phyloP scores from a whole-genome alignment of 371 early-diverging fungal genomes.

The Syncephalastrum racemosum region DNA sequence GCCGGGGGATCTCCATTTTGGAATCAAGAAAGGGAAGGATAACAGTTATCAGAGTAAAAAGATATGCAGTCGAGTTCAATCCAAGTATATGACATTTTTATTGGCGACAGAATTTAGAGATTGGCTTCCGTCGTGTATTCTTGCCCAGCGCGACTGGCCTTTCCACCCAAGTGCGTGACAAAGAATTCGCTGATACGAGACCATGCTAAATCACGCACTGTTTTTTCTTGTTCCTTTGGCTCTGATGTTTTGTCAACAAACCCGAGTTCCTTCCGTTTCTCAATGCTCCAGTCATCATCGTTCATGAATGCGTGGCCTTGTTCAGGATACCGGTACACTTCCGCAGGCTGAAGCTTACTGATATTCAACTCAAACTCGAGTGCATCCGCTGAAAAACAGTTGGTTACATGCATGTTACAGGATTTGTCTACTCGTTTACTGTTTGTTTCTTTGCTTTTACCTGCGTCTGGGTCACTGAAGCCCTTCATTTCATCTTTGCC shows the following conservation, averaged over 20 bases:
- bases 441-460: too few species aligned
- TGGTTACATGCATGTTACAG: neutral
- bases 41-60: conserved; percentile 33
- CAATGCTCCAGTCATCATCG: conserved; percentile 34
- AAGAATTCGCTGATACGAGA: conserved; percentile 38
- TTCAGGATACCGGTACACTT: conserved; percentile 31
- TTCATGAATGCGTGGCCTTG: conserved; percentile 53
- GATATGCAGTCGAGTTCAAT: conserved; percentile 33
- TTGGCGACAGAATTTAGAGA: too few species aligned
- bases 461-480: conserved; percentile 43
- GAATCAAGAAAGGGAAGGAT: conserved; percentile 17
- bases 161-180: conserved; percentile 28
- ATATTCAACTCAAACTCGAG: conserved; percentile 13
- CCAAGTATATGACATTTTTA: conserved; percentile 17
- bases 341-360: neutral
- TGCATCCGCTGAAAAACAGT: conserved; percentile 10
- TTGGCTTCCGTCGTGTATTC: too few species aligned
- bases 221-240: conserved; percentile 17
- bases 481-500: conserved; percentile 38
- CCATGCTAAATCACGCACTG: conserved; percentile 41
- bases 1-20: conserved; percentile 76
- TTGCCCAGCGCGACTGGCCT: too few species aligned
- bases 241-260: conserved; percentile 30
- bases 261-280: conserved; percentile 33
- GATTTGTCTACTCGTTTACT: neutral